Conservation (phyloP, 768 basidiomycete genomes). For the Cyclocybe cylindracea region DNA sequence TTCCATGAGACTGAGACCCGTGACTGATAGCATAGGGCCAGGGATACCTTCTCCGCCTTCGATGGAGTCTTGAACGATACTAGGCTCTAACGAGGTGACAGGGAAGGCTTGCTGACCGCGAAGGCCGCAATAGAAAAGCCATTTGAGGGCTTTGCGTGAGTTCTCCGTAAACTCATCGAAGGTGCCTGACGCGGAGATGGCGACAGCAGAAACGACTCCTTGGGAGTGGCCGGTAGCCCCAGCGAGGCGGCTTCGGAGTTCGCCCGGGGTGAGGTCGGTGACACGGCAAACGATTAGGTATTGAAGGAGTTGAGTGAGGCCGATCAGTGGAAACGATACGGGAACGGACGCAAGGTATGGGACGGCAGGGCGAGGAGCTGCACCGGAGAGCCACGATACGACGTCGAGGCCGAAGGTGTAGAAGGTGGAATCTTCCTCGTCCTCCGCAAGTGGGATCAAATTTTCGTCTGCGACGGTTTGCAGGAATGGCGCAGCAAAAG, state of each 20-base stretch:
- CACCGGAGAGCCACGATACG: conserved; percentile 79
- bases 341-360: conserved; percentile 92
- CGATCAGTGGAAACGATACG: conserved; percentile 93
- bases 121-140: conserved; percentile 92
- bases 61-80: conserved; percentile 82
- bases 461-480: conserved; percentile 60
- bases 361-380: conserved; percentile 68
- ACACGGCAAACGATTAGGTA: conserved; percentile 84
- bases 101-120: conserved; percentile 96
- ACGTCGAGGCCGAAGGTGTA: conserved; percentile 85
- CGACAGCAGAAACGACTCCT: conserved; percentile 93
- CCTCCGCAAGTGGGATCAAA: conserved; percentile 69
- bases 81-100: conserved; percentile 83
- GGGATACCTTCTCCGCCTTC: conserved; percentile 94
- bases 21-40: conserved; percentile 90
- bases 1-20: conserved; percentile 74
- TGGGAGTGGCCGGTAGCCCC: conserved; percentile 98
- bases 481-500: conserved; percentile 80
- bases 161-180: conserved; percentile 77
- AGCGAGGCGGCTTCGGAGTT: conserved; percentile 72
- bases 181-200: conserved; percentile 76
- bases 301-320: conserved; percentile 92
- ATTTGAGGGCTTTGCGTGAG: conserved; percentile 80
- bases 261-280: conserved; percentile 72
- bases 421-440: conserved; percentile 58